These are phyloP conservation scores for Ceraceosorus guamensis DNA, from an alignment of 1,284 basidiomycete species.

Conservation along the genomic window DNA sequence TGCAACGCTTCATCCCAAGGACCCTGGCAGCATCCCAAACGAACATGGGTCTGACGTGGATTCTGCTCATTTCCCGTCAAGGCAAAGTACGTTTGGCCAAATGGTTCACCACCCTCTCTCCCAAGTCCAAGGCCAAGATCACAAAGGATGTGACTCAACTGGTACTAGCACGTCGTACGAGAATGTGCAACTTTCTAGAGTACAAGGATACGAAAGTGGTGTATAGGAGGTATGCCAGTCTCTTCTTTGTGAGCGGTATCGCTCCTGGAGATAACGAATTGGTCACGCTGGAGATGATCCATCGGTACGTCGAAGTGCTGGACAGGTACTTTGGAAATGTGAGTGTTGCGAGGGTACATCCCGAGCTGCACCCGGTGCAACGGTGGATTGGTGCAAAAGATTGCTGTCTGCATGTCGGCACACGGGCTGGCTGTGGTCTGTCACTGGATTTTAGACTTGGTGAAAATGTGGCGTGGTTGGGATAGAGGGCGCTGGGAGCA, in stretches of 20 bases:
- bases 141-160: slow-evolving; percentile 99
- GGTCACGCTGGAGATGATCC: slow-evolving; percentile 90
- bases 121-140: slow-evolving; percentile 93
- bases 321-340: slow-evolving; percentile 95
- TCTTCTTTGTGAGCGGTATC: slow-evolving; percentile 96
- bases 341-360: slow-evolving; percentile 6
- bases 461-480: too few species aligned
- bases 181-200: slow-evolving; percentile 1
- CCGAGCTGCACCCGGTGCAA: background rate
- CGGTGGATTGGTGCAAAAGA: too few species aligned
- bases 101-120: slow-evolving; percentile 94
- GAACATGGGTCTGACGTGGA: slow-evolving; percentile 52
- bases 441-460: too few species aligned
- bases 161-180: slow-evolving; percentile 73
- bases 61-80: slow-evolving; percentile 87
- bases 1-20: too few species aligned
- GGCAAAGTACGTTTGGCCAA: slow-evolving; percentile 97
- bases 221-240: slow-evolving; percentile 90
- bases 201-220: slow-evolving; percentile 59
- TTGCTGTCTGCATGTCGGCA: too few species aligned
- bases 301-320: slow-evolving; percentile 97
- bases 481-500: too few species aligned
- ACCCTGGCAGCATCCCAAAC: too few species aligned
- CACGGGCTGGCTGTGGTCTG: too few species aligned
- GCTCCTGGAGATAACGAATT: slow-evolving; percentile 80